A percentile compares a stretch with the other conserved stretches of the same genome.
Conservation (phyloP, 495 filamentous ascomycete species). For the Penicillium cataractarum region DNA sequence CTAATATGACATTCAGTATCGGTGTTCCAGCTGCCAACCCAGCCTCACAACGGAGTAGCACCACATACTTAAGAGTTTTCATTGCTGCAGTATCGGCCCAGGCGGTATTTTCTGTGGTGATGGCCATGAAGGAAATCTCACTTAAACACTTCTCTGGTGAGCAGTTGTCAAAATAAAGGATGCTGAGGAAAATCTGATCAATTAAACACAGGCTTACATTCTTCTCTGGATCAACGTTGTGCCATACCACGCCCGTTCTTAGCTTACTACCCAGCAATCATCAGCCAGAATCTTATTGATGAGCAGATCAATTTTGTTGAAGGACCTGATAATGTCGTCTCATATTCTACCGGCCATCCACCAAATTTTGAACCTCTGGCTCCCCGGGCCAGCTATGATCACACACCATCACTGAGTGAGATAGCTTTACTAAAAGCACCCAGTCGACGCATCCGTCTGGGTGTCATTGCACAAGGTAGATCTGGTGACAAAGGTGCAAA, state of each 20-base stretch:
- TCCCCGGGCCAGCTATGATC: constrained; percentile 13
- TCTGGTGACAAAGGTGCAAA: constrained; percentile 57
- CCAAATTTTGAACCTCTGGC: constrained; percentile 17
- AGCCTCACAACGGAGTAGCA: background rate
- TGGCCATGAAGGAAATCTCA: background rate
- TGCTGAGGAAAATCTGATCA: no score
- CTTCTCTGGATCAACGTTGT: background rate
- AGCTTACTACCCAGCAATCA: background rate
- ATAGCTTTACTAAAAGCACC: background rate
- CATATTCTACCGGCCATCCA: background rate
- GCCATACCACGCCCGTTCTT: background rate
- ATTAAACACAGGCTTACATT: background rate
- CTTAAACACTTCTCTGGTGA: background rate
- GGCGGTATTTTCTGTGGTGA: background rate
- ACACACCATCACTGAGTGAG: background rate
- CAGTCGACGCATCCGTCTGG: constrained; percentile 29
- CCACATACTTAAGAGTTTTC: background rate
- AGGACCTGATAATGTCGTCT: background rate
- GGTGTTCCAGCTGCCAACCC: background rate
- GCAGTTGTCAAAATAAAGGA: background rate
- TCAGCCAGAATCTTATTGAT: background rate
- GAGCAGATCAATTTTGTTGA: background rate
- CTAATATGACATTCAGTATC: background rate
- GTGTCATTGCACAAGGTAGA: constrained; percentile 44
- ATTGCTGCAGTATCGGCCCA: background rate